Evolutionary conservation across 2,329 filamentous ascomycete genomes (phyloP).

Genomic region (Botrytis medusae): DNA sequence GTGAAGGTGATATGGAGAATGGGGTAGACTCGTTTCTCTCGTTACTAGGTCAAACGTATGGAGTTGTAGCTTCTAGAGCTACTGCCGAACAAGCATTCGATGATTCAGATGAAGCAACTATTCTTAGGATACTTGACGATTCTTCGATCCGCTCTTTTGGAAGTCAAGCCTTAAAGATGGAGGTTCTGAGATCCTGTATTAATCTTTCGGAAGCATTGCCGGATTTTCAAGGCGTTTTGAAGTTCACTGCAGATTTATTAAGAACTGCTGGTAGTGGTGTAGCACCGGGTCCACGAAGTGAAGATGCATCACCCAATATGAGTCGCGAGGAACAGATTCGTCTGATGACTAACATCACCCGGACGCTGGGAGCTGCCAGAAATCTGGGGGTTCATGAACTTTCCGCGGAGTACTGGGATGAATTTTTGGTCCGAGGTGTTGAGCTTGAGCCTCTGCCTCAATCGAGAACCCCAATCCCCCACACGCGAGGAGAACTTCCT

Average conservation of each 20-base stretch:
- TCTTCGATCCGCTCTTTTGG: constrained; percentile 67
- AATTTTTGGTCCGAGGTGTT: constrained; percentile 81
- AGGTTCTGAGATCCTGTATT: constrained; percentile 85
- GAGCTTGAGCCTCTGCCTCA: constrained; percentile 64
- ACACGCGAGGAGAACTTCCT: constrained; percentile 54
- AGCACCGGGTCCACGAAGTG: constrained; percentile 67
- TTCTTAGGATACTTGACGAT: constrained; percentile 60
- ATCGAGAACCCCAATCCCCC: constrained; percentile 63
- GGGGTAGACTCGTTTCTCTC: constrained; percentile 65
- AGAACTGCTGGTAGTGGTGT: constrained; percentile 78
- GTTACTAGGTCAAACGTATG: constrained; percentile 61
- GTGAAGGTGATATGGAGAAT: constrained; percentile 63
- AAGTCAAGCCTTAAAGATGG: constrained; percentile 76
- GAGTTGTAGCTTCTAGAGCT: constrained; percentile 49
- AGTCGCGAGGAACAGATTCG: constrained; percentile 80
- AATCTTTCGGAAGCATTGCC: constrained; percentile 92
- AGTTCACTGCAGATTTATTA: constrained; percentile 80
- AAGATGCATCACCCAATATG: constrained; percentile 69
- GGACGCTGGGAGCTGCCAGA: constrained; percentile 75
- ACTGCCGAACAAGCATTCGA: constrained; percentile 31
- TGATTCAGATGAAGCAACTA: constrained; percentile 53
- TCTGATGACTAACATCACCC: constrained; percentile 80
- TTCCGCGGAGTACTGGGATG: constrained; percentile 92
- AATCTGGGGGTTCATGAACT: constrained; percentile 70
- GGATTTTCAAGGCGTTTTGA: constrained; percentile 86